These are phyloP conservation scores for Ciborinia camelliae DNA, from an alignment of 2,329 filamentous ascomycete genomes.

Conservation along the genomic window DNA sequence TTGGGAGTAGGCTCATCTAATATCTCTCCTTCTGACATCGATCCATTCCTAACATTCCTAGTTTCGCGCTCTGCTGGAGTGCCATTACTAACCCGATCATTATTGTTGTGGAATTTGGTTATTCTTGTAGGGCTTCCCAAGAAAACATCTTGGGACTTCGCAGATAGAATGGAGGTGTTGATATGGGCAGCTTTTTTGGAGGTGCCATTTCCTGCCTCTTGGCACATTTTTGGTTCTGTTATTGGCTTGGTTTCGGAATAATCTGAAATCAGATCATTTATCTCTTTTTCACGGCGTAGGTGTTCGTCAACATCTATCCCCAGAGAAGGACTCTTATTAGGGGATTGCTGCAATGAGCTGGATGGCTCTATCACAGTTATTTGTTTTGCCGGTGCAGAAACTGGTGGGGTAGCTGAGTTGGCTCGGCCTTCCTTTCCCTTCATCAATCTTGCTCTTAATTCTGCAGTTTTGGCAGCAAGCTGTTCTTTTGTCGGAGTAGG, in stretches of 20 bases:
- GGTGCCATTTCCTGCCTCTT: conserved; percentile 16
- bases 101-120: conserved; percentile 22
- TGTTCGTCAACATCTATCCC: conserved; percentile 10
- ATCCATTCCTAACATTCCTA: conserved; percentile 28
- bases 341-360: conserved; percentile 26
- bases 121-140: conserved; percentile 29
- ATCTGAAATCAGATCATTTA: conserved; percentile 34
- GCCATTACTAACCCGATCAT: conserved; percentile 18
- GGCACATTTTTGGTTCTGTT: conserved; percentile 24
- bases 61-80: conserved; percentile 20
- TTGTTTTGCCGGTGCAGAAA: conserved; percentile 11
- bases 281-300: conserved; percentile 28
- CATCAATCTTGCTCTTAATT: conserved; percentile 36
- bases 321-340: conserved; percentile 22
- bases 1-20: conserved; percentile 31
- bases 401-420: conserved; percentile 31
- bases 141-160: conserved; percentile 27
- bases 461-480: conserved; percentile 34
- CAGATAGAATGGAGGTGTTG: conserved; percentile 12
- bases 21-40: conserved; percentile 36
- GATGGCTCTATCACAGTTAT: conserved; percentile 19
- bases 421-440: conserved; percentile 28
- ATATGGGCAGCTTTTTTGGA: background rate
- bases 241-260: conserved; percentile 28
- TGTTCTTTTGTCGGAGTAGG: conserved; percentile 26